Evolutionary conservation across 1,284 basidiomycete genomes (phyloP), one percentile per base, ranked within the genome.

Genomic region (Cryptococcus depauperatus): DNA sequence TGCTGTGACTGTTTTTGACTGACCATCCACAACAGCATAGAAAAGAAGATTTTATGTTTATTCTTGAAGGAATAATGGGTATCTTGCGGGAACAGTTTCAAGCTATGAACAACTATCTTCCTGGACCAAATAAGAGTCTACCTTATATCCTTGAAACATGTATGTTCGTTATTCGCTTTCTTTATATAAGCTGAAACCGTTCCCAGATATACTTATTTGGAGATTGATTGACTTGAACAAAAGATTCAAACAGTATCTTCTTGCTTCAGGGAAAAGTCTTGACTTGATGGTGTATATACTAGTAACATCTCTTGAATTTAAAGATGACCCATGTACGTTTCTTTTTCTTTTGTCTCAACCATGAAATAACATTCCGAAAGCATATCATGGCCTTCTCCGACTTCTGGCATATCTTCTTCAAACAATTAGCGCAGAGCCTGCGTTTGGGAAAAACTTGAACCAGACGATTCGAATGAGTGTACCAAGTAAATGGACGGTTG

Each of bases 401-500:
- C 80, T 88, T 3, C 75, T 93, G 26, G 87, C 88, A 3, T 96
- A 95, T 69, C 83, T 96, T 48, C 74, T 97, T 4, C 93, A 98
- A 63, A 84, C 87, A 4, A 71, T 97, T 16, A 91, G 90, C 3
- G 82, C 89, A 0, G 87, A 95, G 57, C 75, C 76, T 25, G 74
- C 77, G 0, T 92, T 96, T 59, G 86, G 84, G 2, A 57, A 67
- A 5, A 80, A 80, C 44, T 71, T 93, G 28, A 76, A 77, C 44
- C 60, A 67, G 28, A 77, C 73, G 14, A 57, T 68, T 38, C 80
- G 77, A 54, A 73, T 79, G 5, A 74, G 79, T 25, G 67, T 89
- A 30, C 84, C 84, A 8, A 72, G 80, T 16, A 90, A 85, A 64
- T 89, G 81, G 80, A 76, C 76, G 28, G 76, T 78, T 2, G 72